phyloP scores from a whole-genome alignment of 257 asterid species.

The Lycium ferocissimum region DNA sequence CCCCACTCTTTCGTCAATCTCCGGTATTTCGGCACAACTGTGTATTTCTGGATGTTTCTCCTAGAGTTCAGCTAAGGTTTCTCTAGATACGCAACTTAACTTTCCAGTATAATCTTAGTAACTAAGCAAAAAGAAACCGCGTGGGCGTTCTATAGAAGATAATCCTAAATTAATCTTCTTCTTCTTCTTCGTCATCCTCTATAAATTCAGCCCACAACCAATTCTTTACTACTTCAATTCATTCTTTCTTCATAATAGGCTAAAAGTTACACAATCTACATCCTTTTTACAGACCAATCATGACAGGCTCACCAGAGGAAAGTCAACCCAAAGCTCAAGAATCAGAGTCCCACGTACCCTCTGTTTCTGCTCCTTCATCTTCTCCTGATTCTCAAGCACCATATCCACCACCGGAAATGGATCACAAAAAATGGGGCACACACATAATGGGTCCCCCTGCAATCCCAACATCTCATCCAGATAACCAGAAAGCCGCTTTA shows the following conservation, averaged over 20 bases:
- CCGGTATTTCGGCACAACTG: background rate
- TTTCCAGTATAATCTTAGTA: background rate
- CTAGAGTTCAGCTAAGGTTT: background rate
- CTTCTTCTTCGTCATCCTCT: background rate
- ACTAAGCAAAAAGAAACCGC: background rate
- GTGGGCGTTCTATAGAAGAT: background rate
- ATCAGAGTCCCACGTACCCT: conserved; percentile 1
- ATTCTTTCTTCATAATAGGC: too few relatives aligned
- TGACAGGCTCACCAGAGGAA: conserved; percentile 22
- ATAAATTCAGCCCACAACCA: background rate
- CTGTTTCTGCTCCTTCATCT: conserved; percentile 27
- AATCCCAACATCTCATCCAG: conserved; percentile 67
- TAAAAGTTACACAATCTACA: background rate
- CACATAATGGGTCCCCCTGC: conserved; percentile 85
- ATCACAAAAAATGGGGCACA: conserved; percentile 74
- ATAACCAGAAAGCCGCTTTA: conserved; percentile 73
- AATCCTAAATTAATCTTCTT: too few relatives aligned
- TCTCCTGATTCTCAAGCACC: background rate
- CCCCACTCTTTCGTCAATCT: background rate
- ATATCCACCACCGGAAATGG: conserved; percentile 38
- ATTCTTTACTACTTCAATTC: background rate
- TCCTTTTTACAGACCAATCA: background rate
- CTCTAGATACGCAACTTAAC: background rate
- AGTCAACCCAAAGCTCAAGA: background rate
- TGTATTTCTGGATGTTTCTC: background rate